Conservation (phyloP, 164 flowering plant genomes). For the Sextonia rubra region DNA sequence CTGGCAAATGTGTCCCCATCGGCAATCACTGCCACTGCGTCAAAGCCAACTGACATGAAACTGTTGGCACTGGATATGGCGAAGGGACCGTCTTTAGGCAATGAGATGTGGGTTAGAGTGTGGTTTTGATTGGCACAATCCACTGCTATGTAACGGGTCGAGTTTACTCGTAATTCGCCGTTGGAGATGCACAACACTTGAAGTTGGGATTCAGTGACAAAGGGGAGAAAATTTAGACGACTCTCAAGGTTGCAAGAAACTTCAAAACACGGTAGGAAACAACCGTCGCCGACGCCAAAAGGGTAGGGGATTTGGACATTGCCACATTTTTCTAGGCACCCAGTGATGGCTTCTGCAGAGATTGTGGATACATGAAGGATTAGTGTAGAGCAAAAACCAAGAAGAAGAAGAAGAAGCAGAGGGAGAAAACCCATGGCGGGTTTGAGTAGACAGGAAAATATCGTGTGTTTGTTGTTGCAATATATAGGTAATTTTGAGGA, state of each 20-base stretch:
- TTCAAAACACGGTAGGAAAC: slow-evolving; percentile 17
- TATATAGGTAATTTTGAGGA: background rate
- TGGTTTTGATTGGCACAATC: slow-evolving; percentile 12
- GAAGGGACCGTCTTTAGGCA: slow-evolving; percentile 22
- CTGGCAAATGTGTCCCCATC: slow-evolving; percentile 17
- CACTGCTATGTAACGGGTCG: slow-evolving; percentile 15
- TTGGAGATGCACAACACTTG: slow-evolving; percentile 21
- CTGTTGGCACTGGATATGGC: slow-evolving; percentile 17
- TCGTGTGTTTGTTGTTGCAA: background rate
- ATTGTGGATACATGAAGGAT: background rate
- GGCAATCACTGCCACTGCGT: slow-evolving; percentile 21
- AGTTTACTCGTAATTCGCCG: slow-evolving; percentile 17
- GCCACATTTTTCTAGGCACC: slow-evolving; percentile 19
- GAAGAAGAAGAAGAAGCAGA: background rate
- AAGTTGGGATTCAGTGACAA: slow-evolving; percentile 1
- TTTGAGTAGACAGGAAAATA: background rate
- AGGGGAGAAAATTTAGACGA: background rate
- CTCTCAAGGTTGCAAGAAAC: slow-evolving; percentile 10
- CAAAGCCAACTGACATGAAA: slow-evolving; percentile 27
- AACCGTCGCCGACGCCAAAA: slow-evolving; percentile 17
- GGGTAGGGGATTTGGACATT: slow-evolving; percentile 19
- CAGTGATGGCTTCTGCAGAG: slow-evolving; percentile 5
- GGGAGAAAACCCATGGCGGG: background rate
- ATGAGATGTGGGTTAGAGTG: slow-evolving; percentile 7
- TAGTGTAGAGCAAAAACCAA: background rate